These are phyloP conservation scores for Quercus tomentella DNA, from an alignment of 331 rosid species.

Conservation along the genomic window DNA sequence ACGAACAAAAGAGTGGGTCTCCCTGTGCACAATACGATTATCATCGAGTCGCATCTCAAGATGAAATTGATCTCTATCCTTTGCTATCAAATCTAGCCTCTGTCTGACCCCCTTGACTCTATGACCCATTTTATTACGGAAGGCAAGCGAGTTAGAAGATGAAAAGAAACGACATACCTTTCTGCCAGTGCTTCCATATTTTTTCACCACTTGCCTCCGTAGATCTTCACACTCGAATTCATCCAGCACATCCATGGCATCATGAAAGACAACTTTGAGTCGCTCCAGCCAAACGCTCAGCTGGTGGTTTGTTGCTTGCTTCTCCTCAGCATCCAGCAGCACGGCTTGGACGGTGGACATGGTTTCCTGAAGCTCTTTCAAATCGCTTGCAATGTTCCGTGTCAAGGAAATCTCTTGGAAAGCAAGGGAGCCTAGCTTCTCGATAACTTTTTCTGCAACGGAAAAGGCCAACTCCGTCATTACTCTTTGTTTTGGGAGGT, in stretches of 20 bases:
- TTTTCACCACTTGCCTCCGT: conserved; percentile 4
- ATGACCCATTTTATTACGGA: not conserved
- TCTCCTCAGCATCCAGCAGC: conserved; percentile 12
- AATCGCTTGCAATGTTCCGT: not conserved
- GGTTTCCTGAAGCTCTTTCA: not conserved
- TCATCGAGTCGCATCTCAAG: not conserved
- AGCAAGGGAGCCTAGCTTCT: conserved; percentile 18
- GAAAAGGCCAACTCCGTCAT: conserved; percentile 6
- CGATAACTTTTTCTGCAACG: conserved; percentile 1
- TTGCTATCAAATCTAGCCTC: not conserved
- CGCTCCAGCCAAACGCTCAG: not conserved
- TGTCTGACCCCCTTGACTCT: not conserved
- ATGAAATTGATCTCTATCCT: not conserved
- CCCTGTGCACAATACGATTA: not conserved
- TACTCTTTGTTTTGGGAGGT: too few species aligned
- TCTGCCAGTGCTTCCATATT: not conserved
- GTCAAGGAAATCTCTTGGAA: conserved; percentile 4
- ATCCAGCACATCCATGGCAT: conserved; percentile 6
- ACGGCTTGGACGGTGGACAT: not conserved
- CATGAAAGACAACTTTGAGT: not conserved
- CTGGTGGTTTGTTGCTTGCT: not conserved
- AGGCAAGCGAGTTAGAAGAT: conserved; percentile 7
- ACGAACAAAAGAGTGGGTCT: not conserved
- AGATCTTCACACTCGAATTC: conserved; percentile 7
- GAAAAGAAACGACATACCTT: conserved; percentile 25